Conservation (phyloP, 116 monocot genomes). For the Trichopus zeylanicus region DNA sequence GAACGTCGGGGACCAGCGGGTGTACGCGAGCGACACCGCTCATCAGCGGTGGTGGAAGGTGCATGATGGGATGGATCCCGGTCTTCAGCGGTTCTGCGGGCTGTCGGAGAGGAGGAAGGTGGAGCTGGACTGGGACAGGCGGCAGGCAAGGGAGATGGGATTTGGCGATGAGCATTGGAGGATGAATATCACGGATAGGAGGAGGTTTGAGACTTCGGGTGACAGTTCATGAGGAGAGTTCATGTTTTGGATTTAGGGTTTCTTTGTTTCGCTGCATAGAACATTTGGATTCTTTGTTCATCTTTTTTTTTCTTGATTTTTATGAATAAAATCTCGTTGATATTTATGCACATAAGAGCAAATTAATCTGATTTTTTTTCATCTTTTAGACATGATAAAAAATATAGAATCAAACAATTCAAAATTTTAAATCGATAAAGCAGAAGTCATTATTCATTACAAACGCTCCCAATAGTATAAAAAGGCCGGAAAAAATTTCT, state of each 20-base stretch:
- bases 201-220: conserved; percentile 1
- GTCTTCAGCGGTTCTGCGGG: conserved; percentile 17
- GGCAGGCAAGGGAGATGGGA: conserved; percentile 12
- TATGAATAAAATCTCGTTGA: not conserved
- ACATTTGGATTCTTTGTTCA: not conserved
- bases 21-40: conserved; percentile 31
- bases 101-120: conserved; percentile 15
- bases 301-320: not conserved
- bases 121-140: conserved; percentile 17
- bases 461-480: too few species aligned
- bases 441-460: too few species aligned
- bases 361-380: not conserved
- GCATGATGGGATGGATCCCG: conserved; percentile 28
- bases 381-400: too few species aligned
- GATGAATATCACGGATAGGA: conserved; percentile 14
- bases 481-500: too few species aligned
- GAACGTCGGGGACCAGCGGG: conserved; percentile 22
- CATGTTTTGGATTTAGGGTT: not conserved
- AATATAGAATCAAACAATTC: too few species aligned
- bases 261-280: not conserved
- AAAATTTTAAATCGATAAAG: too few species aligned
- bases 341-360: not conserved
- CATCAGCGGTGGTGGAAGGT: conserved; percentile 31
- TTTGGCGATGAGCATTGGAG: conserved; percentile 30
- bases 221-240: not conserved